phyloP scores from a whole-genome alignment of 2,329 filamentous ascomycete species.

The Emmonsia crescens region DNA sequence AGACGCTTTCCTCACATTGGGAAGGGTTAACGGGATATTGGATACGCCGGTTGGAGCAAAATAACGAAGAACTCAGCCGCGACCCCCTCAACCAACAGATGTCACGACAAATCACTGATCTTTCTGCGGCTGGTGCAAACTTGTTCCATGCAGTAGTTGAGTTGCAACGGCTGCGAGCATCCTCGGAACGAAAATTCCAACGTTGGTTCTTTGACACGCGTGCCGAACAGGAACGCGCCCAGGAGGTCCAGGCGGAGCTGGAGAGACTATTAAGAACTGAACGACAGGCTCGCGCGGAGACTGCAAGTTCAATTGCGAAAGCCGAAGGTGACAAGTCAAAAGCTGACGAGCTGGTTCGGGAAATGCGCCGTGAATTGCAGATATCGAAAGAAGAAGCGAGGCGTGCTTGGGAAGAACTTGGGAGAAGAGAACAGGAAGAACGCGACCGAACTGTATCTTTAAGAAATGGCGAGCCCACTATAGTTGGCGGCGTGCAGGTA shows the following conservation, averaged over 20 bases:
- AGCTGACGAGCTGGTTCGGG: conserved; percentile 66
- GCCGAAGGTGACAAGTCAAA: conserved; percentile 58
- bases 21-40: conserved; percentile 95
- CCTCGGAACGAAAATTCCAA: conserved; percentile 95
- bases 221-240: conserved; percentile 71
- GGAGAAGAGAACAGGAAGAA: conserved; percentile 84
- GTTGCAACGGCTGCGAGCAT: conserved; percentile 82
- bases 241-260: conserved; percentile 73
- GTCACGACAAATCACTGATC: conserved; percentile 85
- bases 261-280: conserved; percentile 66
- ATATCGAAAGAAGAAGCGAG: conserved; percentile 96
- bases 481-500: conserved; percentile 88
- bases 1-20: conserved; percentile 94
- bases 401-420: conserved; percentile 93
- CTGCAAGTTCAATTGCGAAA: conserved; percentile 54
- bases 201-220: conserved; percentile 97
- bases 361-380: conserved; percentile 84
- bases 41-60: conserved; percentile 86
- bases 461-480: conserved; percentile 73
- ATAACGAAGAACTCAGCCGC: conserved; percentile 70
- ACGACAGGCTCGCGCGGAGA: conserved; percentile 56
- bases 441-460: conserved; percentile 77
- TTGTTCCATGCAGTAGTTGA: conserved; percentile 97
- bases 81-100: conserved; percentile 80
- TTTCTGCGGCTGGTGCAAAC: conserved; percentile 95